A percentile compares a stretch with the other conserved stretches of the same genome.
These are phyloP conservation scores for Phytophthora kernoviae DNA, from an alignment of 352 stramenopile genomes.

Conservation along the genomic window DNA sequence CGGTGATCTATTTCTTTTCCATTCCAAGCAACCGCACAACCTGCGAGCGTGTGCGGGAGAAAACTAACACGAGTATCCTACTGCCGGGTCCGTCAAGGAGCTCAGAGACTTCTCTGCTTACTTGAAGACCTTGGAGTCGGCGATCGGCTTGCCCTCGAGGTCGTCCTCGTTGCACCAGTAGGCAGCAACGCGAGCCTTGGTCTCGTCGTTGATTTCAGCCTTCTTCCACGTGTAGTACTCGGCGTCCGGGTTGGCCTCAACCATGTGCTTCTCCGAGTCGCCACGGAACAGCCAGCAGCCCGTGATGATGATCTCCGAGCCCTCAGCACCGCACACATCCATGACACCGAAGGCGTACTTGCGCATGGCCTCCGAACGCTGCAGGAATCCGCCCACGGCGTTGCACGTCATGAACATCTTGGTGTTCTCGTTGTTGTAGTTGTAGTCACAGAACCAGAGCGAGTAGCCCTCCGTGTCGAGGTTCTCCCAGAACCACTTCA, in stretches of 20 bases:
- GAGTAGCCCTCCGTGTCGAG: slow-evolving; percentile 91
- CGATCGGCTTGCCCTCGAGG: slow-evolving; percentile 88
- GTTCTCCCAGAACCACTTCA: slow-evolving; percentile 92
- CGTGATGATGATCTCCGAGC: slow-evolving; percentile 85
- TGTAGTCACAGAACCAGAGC: slow-evolving; percentile 93
- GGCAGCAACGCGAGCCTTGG: slow-evolving; percentile 82
- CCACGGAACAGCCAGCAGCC: slow-evolving; percentile 92
- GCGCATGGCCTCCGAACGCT: slow-evolving; percentile 91
- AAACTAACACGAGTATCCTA: slow-evolving; percentile 11
- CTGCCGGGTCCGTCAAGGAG: not conserved
- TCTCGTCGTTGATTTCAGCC: slow-evolving; percentile 62
- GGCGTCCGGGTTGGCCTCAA: slow-evolving; percentile 91
- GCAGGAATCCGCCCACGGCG: slow-evolving; percentile 91
- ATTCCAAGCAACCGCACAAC: not conserved
- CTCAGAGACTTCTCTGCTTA: slow-evolving; percentile 43
- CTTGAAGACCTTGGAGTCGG: slow-evolving; percentile 95
- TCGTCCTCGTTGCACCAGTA: slow-evolving; percentile 91
- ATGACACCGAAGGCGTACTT: slow-evolving; percentile 94
- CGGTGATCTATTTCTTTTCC: slow-evolving; percentile 4
- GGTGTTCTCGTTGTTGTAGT: slow-evolving; percentile 94
- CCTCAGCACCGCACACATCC: slow-evolving; percentile 68
- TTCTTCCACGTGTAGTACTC: slow-evolving; percentile 94
- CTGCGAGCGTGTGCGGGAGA: slow-evolving; percentile 1
- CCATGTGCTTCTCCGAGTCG: slow-evolving; percentile 85
- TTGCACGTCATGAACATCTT: slow-evolving; percentile 95